Evolutionary conservation across 768 basidiomycete species (phyloP), one percentile per base, ranked within the genome.

Genomic region (Panus rudis): DNA sequence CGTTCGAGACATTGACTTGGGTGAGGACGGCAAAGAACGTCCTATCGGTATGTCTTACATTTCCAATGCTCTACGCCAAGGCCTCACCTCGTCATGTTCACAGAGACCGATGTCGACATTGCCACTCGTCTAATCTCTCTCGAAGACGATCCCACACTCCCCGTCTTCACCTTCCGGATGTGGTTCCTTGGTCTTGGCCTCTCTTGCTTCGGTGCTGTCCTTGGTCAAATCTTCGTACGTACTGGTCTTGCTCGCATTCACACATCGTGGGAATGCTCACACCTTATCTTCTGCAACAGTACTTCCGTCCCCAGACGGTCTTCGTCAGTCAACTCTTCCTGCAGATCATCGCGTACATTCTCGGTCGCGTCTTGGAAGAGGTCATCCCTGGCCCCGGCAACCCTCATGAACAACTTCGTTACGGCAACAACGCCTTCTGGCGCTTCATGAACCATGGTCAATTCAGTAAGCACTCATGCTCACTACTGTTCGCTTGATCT

Each of bases 61-160:
- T 25, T 24, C 12, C 23, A 22, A 3, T 4, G n/a, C 47, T 10
- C 24, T 8, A 11, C 31, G 5, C 17, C 21, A 23, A 22, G 40
- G 13, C 37, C 28, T 17, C 16, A 37, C 35, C 3, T 22, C 22
- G 10, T 27, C 34, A 3, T 30, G 10, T 10, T 30, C 16, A 13
- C 37, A 70, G 73, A 65, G 45, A 73, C 72, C 7, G 69, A 70
- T 45, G 41, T 64, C 26, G 73, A 76, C 48, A 61, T 69, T 22
- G 71, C 68, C 7, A 67, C 67, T 13, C 71, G 71, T 37, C 64
- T 75, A 11, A 69, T 76, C 45, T 74, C 73, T 2, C 63, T 75
- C 14, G 73, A 74, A 31, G 76, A 76, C 48, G 74, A 76, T 52
- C 57, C 60, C 16, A 33, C 48, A 3, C 46, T 57, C 24, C 55